These are phyloP conservation scores for Leccinum truebloodii DNA, from an alignment of 768 basidiomycete genomes.

Conservation along the genomic window DNA sequence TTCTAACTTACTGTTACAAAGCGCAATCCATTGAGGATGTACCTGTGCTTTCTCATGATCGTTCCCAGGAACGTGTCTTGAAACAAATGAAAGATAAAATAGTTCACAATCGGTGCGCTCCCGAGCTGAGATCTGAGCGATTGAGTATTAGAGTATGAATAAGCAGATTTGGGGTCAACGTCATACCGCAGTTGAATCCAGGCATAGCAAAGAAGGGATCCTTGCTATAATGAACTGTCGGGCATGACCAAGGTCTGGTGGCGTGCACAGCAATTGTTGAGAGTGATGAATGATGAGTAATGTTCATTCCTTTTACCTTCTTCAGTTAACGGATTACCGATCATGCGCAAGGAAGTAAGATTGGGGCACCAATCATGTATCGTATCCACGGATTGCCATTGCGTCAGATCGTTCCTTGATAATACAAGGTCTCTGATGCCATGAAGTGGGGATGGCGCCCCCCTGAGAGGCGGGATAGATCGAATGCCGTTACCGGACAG, in stretches of 20 bases:
- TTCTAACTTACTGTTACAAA: conserved; percentile 57
- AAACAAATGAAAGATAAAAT: conserved; percentile 74
- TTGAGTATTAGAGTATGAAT: conserved; percentile 11
- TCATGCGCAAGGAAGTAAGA: conserved; percentile 59
- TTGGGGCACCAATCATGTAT: conserved; percentile 68
- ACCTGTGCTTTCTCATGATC: conserved; percentile 44
- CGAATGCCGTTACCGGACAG: conserved; percentile 63
- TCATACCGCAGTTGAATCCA: conserved; percentile 68
- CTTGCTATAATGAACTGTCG: conserved; percentile 68
- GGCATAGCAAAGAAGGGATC: conserved; percentile 56
- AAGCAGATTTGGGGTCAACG: conserved; percentile 4
- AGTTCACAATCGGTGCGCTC: conserved; percentile 83
- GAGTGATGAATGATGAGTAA: background rate
- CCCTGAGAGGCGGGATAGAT: conserved; percentile 41
- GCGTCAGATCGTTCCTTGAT: conserved; percentile 55
- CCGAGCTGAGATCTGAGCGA: conserved; percentile 57
- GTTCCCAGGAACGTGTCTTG: conserved; percentile 41
- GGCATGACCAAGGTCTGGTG: conserved; percentile 41
- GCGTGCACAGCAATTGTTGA: conserved; percentile 2
- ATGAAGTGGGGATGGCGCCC: conserved; percentile 27
- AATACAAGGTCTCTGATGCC: conserved; percentile 61
- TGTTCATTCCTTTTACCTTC: conserved; percentile 36
- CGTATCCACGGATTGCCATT: conserved; percentile 67
- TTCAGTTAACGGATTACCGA: conserved; percentile 64
- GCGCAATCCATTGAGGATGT: conserved; percentile 65